Conservation (phyloP, 2,329 filamentous ascomycete genomes). For the Myotisia sp. region DNA sequence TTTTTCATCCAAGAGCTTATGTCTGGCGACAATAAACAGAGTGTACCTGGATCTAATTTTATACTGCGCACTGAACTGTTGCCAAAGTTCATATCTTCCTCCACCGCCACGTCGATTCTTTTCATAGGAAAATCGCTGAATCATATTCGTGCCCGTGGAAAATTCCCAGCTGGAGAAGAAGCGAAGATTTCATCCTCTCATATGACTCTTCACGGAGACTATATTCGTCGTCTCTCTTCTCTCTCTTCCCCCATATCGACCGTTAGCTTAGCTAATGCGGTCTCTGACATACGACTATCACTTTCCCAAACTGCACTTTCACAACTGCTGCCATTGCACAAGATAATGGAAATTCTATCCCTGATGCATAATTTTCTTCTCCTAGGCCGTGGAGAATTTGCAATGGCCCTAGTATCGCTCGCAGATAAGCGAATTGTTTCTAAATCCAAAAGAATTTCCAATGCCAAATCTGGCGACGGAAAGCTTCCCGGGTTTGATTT, state of each 20-base stretch:
- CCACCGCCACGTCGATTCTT: conserved; percentile 67
- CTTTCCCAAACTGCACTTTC: conserved; percentile 74
- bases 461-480: conserved; percentile 16
- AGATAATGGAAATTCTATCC: conserved; percentile 61
- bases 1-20: conserved; percentile 58
- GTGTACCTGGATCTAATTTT: conserved; percentile 41
- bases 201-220: conserved; percentile 35
- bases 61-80: conserved; percentile 46
- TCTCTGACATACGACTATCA: conserved; percentile 63
- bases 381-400: conserved; percentile 78
- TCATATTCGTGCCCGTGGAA: conserved; percentile 50
- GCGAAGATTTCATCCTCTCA: conserved; percentile 41
- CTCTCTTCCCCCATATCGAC: conserved; percentile 61
- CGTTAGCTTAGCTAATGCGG: conserved; percentile 53
- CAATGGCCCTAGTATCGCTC: conserved; percentile 69
- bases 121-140: conserved; percentile 85
- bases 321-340: conserved; percentile 61
- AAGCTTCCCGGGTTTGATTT: conserved; percentile 48
- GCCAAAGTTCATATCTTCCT: conserved; percentile 62
- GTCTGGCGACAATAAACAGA: conserved; percentile 24
- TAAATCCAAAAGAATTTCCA: conserved; percentile 48
- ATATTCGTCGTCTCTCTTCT: conserved; percentile 46
- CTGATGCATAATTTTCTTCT: conserved; percentile 78
- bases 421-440: conserved; percentile 66
- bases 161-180: conserved; percentile 20